Evolutionary conservation across 108 stramenopile genomes (phyloP).

Genomic region (Licmophora abbreviata): DNA sequence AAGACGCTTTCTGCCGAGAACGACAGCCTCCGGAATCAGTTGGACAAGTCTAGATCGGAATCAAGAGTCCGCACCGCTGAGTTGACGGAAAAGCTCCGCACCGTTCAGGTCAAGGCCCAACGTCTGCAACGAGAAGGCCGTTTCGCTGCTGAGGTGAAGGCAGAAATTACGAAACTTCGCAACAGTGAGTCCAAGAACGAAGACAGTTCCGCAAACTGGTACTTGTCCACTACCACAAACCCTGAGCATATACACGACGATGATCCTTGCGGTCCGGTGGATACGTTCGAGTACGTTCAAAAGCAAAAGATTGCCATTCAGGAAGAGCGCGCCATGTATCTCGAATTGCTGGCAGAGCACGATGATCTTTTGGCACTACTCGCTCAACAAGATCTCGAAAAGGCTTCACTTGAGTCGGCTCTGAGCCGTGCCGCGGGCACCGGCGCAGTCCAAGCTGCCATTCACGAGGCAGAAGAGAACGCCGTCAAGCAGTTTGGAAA

Average conservation of each 20-base stretch:
- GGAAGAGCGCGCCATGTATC: slow-evolving; percentile 55
- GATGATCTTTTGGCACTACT: slow-evolving; percentile 65
- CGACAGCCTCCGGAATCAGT: slow-evolving; percentile 15
- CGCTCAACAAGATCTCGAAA: slow-evolving; percentile 37
- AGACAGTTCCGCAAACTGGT: slow-evolving; percentile 5
- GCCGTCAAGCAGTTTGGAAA: slow-evolving; percentile 27
- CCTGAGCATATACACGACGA: slow-evolving; percentile 4
- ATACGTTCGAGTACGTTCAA: slow-evolving; percentile 36
- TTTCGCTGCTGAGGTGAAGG: slow-evolving; percentile 41
- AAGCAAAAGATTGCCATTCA: slow-evolving; percentile 45
- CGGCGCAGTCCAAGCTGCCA: slow-evolving; percentile 27
- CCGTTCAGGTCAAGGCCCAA: slow-evolving; percentile 17
- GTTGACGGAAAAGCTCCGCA: slow-evolving; percentile 27
- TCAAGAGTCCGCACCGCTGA: slow-evolving; percentile 13
- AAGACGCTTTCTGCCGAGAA: slow-evolving; percentile 17
- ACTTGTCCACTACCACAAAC: not conserved
- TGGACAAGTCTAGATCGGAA: slow-evolving; percentile 13
- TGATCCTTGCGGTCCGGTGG: not conserved
- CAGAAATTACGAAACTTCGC: slow-evolving; percentile 49
- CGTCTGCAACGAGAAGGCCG: slow-evolving; percentile 46
- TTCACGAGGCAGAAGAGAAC: slow-evolving; percentile 27
- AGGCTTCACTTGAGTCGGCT: slow-evolving; percentile 21
- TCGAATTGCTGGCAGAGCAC: slow-evolving; percentile 52
- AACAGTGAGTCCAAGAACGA: slow-evolving; percentile 10
- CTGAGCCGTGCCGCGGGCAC: slow-evolving; percentile 20